A percentile compares a stretch with the other conserved stretches of the same genome.
These are phyloP conservation scores for maize (Zea mays) DNA, from an alignment of 176 grass and related monocot genomes.

Conservation along the genomic window DNA sequence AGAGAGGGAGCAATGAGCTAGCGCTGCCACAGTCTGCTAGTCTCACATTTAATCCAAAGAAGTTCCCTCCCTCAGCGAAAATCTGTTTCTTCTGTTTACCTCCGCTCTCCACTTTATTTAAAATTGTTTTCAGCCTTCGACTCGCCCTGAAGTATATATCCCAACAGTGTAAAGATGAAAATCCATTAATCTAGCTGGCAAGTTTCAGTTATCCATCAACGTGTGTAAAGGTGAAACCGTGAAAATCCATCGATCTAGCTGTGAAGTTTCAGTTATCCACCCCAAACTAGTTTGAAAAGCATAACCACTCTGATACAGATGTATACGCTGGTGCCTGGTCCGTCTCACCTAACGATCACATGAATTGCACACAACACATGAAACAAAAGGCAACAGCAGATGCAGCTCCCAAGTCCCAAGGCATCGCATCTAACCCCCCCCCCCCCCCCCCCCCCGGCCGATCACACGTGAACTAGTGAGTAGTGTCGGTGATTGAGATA, in stretches of 20 bases:
- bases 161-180: not conserved
- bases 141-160: not conserved
- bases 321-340: not conserved
- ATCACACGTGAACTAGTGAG: conserved; percentile 16
- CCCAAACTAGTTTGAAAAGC: not conserved
- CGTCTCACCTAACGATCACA: not conserved
- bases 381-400: conserved; percentile 11
- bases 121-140: not conserved
- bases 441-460: not conserved
- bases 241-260: not conserved
- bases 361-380: conserved; percentile 3
- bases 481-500: not conserved
- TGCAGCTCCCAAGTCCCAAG: not conserved
- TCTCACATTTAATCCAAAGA: not conserved
- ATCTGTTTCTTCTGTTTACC: not conserved
- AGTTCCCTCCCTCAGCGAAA: not conserved
- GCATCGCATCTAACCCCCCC: not conserved
- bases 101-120: not conserved
- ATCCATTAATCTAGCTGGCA: not conserved
- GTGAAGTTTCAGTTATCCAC: not conserved
- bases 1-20: not conserved
- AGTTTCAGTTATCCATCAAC: not conserved
- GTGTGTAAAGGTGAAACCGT: not conserved
- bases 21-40: not conserved
- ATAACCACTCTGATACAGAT: not conserved